A percentile compares a stretch with the other conserved stretches of the same genome.
Evolutionary conservation across 441 rosid genomes (phyloP).

Genomic region (Pelargonium australe): DNA sequence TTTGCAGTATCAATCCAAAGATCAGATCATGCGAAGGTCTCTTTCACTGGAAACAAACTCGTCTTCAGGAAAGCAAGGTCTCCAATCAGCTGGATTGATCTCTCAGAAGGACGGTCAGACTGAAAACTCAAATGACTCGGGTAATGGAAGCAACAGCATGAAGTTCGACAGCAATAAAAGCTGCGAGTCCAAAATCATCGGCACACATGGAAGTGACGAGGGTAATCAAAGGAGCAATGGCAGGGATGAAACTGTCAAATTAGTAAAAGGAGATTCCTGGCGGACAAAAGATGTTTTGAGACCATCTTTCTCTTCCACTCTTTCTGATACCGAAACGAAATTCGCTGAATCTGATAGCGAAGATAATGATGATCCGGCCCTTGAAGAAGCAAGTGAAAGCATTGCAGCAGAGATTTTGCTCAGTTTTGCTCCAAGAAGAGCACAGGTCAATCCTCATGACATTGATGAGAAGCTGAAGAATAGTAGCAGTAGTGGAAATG

Average conservation of each 20-base stretch:
- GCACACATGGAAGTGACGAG: not conserved
- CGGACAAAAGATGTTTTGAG: not conserved
- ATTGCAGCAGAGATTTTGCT: constrained; percentile 16
- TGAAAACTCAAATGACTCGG: not conserved
- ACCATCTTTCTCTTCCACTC: not conserved
- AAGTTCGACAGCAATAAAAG: not conserved
- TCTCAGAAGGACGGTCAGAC: not conserved
- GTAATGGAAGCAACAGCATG: constrained; percentile 7
- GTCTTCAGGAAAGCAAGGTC: not conserved
- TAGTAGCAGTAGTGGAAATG: not conserved
- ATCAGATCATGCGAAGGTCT: too few relatives aligned
- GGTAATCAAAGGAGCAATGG: not conserved
- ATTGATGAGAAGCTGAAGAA: not conserved
- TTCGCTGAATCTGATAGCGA: not conserved
- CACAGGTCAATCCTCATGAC: not conserved
- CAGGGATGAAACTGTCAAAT: not conserved
- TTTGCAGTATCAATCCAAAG: not conserved
- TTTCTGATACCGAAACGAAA: not conserved
- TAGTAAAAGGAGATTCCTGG: not conserved
- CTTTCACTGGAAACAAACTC: not conserved
- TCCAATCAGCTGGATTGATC: not conserved
- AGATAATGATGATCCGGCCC: not conserved
- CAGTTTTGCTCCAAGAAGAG: constrained; percentile 6
- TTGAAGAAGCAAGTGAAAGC: constrained; percentile 1
- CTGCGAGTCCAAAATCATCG: not conserved